Base-by-base conservation (phyloP, 495 filamentous ascomycete genomes). In the Coniosporium apollinis region DNA sequence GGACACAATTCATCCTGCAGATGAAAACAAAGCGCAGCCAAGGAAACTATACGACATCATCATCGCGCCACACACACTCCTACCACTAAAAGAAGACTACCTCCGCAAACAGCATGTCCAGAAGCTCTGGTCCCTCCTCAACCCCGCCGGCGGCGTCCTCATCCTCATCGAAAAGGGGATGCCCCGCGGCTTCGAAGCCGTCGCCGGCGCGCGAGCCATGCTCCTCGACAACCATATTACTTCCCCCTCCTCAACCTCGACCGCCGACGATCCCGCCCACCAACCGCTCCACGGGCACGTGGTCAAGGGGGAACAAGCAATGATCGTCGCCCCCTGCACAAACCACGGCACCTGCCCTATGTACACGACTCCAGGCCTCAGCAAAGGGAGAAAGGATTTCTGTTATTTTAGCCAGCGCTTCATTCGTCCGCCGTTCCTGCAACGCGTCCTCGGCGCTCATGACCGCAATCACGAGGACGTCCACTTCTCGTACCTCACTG, bases 301-400 rank as follows among this genome's bases (percentile, higher is more conserved):
- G 1, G 34, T 28, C 4, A 15, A 57, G 17, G 79, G 79, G 43
- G 83, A 89, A 42, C 55, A 65, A 1, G 89, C 85, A 42, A 85
- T 86, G 75, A 94, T 97, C 45, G 67, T 97, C 41, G 89, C 91
- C 0, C 89, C 89, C 0, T 97, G 89, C 55, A 97, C 89, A 1
- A 94, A 85, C 57, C 91, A 96, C 52, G 58, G 54, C 1, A 70
- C 68, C 36, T 97, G 89, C 46, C 89, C 89, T 0, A 85, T 97
- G 76, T 94, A 91, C 48, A 61, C 68, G 22, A 59, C 60, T 0
- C 65, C 74, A 1, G 84, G 85, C 0, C 60, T 74, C 17, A 66
- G 65, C 31, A 59, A 60, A 25, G 79, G 80, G 15, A 71, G 89
- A 44, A 81, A 76, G 46, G 89, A 97, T 47, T 91, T 74, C 48